Base-by-base conservation (phyloP, 495 filamentous ascomycete species). In the Podospora fimiseda region DNA sequence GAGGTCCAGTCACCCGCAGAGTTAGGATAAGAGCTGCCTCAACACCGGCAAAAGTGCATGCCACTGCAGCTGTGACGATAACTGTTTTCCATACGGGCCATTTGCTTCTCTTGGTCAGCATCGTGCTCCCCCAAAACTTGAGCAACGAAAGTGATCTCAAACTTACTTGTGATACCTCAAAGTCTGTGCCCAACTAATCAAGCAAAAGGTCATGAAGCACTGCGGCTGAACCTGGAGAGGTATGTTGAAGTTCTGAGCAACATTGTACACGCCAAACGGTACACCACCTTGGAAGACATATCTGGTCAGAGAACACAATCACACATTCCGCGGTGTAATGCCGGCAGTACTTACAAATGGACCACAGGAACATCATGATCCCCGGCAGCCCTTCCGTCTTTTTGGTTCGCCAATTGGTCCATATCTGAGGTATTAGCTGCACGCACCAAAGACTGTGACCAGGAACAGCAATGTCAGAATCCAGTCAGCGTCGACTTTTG, bases 331-430 rank as follows among this genome's bases (percentile, higher is more conserved):
- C 1, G n/a, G n/a, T n/a, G n/a, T n/a, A n/a, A n/a, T n/a, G n/a
- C n/a, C n/a, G n/a, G 27, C 27, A 11, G 27, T 11, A 60, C 77
- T 49, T 64, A 86, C 84, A 85, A 24, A 76, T 62, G 19, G 82
- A 83, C 86, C 86, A 90, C 1, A 89, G 63, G 50, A 89, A 81
- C 79, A 88, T 83, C 86, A 90, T 90, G 14, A 70, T 55, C 0
- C 75, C 80, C 3, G 87, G 87, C 1, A 90, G 71, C 0, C 87
- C 87, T 38, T 88, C 83, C 1, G 87, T 89, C 45, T 78, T 78
- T 59, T 90, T 90, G 9, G 69, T 74, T 9, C 73, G 70, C 75
- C 80, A 88, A 63, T 88, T 90, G 52, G 79, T 76, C 84, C 84
- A 89, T 68, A 88, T 85, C 56, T 74, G 72, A 22, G 72, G 73